Evolutionary conservation across 2,329 filamentous ascomycete genomes (phyloP), one percentile per base, ranked within the genome.

Genomic region (Didymella pomorum): DNA sequence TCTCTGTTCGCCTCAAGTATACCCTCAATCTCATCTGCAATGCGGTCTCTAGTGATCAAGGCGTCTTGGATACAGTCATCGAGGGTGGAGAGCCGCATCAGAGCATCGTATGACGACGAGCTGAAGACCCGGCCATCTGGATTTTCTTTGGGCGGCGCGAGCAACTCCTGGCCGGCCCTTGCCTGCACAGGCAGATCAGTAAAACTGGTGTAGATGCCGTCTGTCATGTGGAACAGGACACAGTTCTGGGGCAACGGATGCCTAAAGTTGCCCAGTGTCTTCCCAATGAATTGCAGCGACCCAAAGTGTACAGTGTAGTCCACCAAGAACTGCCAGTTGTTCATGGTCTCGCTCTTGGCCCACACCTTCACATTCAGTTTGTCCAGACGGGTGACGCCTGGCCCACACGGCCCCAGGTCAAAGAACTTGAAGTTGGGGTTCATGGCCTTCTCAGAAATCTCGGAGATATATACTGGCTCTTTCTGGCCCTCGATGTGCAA

Each of bases 21-120:
- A 12, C 62, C 61, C 59, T 91, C 91, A 63, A 97, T 96, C 63
- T 97, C 91, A n/a, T 83, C 79, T 46, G 91, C 87, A 9, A 98
- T 82, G 52, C 84, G 83, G 59, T 90, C 87, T 14, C 90, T 87
- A 0, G 92, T 96, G 1, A 88, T 86, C 10, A 97, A 79, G 1
- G 93, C 93, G 76, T 98, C 94, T 72, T 96, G 92, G 23, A 97
- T 91, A 53, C 93, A 96, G 72, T 90, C 91, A 62, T 97, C 92
- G 16, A 98, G 83, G 57, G 93, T 97, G 6, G 91, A 89, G 11
- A 98, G 82, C 60, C 91, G 89, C 88, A 97, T 94, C 20, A 98
- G 81, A 2, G 91, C 87, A 70, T 92, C 93, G 75, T 96, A 97
- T 0, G 93, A 93, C 0, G 92, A 93, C 0, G 90, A 93, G 0